Evolutionary conservation across 169 alveolate species (phyloP).

Genomic region (Plasmodium coatneyi): DNA sequence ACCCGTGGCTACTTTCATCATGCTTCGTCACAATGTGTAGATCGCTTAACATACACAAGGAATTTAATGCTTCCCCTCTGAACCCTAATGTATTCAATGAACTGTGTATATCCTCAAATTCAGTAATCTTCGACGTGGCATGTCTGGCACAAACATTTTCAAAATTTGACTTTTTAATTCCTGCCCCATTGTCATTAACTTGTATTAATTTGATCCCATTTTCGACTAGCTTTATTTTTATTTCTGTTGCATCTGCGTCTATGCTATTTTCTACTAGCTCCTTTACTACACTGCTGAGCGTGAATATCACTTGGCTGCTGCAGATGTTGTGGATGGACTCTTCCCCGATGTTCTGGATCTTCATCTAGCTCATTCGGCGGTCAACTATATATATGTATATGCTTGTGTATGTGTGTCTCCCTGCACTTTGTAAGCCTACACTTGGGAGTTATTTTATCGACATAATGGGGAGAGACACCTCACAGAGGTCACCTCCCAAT

Average conservation of each 20-base stretch:
- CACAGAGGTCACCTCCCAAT: not conserved
- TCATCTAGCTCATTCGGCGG: not conserved
- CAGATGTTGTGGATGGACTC: conserved; percentile 62
- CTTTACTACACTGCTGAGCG: conserved; percentile 85
- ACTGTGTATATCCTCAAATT: conserved; percentile 91
- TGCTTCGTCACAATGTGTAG: conserved; percentile 80
- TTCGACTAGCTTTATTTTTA: conserved; percentile 90
- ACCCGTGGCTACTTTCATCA: conserved; percentile 79
- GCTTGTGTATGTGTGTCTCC: not conserved
- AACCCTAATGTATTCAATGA: conserved; percentile 94
- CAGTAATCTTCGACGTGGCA: conserved; percentile 94
- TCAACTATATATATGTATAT: not conserved
- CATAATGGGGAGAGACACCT: not conserved
- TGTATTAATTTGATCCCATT: conserved; percentile 92
- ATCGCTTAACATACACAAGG: conserved; percentile 81
- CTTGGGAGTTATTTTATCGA: not conserved
- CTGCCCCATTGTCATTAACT: conserved; percentile 94
- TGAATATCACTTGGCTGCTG: conserved; percentile 67
- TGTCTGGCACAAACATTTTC: conserved; percentile 86
- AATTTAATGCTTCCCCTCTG: conserved; percentile 90
- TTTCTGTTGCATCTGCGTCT: conserved; percentile 93
- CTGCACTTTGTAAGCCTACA: not conserved
- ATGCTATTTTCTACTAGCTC: conserved; percentile 95
- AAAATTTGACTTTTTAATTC: conserved; percentile 90
- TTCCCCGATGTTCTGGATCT: conserved; percentile 42